phyloP scores from a whole-genome alignment of 176 grass and related monocot species.

The Phragmites australis region DNA sequence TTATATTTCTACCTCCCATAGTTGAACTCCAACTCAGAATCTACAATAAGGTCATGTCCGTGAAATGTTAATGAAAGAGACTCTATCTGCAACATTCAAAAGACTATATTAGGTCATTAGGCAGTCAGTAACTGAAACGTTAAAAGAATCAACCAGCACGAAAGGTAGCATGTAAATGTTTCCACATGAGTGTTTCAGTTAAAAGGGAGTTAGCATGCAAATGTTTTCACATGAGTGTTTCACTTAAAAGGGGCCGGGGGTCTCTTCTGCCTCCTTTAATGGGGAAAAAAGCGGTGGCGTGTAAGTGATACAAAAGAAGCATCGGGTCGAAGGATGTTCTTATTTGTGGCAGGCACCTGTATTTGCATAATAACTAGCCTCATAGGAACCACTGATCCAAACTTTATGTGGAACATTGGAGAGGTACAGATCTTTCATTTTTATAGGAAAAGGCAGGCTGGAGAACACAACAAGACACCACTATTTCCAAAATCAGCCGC shows the following conservation, averaged over 20 bases:
- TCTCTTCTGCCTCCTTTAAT: no score
- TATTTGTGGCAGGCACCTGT: background rate
- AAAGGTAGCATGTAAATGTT: background rate
- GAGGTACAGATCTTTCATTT: background rate
- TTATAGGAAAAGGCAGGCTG: background rate
- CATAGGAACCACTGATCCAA: background rate
- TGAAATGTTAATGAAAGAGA: slow-evolving; percentile 94
- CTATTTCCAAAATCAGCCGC: no score
- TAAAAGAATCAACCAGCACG: background rate
- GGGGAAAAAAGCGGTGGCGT: background rate
- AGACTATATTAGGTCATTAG: background rate
- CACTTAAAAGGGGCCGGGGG: background rate
- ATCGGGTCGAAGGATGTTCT: background rate
- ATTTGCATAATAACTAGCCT: background rate
- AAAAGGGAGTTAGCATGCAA: no score
- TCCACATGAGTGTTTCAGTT: background rate
- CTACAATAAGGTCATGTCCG: slow-evolving; percentile 97
- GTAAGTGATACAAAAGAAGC: background rate
- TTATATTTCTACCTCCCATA: slow-evolving; percentile 69
- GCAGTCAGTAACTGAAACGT: background rate
- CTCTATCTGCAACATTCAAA: slow-evolving; percentile 71
- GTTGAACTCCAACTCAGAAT: slow-evolving; percentile 93
- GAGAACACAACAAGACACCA: no score
- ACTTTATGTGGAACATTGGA: background rate
- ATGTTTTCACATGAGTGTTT: no score